phyloP scores from a whole-genome alignment of 2,329 filamentous ascomycete species.

The Didymella arachidicola region DNA sequence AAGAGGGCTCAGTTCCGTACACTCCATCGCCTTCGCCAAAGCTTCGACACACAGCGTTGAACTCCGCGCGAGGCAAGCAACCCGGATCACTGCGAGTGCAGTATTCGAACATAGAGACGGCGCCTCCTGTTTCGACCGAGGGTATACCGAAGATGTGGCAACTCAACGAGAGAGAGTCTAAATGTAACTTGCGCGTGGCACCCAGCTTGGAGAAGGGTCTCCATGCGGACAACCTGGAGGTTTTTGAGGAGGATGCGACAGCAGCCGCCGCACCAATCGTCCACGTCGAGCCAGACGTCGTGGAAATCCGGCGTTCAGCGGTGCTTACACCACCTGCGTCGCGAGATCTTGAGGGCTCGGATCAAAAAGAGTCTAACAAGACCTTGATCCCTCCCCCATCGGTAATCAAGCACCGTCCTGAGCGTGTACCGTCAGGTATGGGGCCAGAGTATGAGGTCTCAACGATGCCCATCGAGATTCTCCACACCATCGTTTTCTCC shows the following conservation, averaged over 20 bases:
- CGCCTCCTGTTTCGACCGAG: not conserved
- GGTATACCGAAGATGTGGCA: not conserved
- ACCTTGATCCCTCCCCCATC: not conserved
- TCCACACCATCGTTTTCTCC: conserved; percentile 2
- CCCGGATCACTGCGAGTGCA: not conserved
- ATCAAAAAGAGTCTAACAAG: not conserved
- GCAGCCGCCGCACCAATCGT: conserved; percentile 5
- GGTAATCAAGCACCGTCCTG: not conserved
- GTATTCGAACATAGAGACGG: not conserved
- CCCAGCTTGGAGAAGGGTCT: conserved; percentile 9
- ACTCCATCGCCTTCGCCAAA: not conserved
- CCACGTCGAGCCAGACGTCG: conserved; percentile 6
- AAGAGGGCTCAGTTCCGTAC: not conserved
- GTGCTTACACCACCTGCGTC: not conserved
- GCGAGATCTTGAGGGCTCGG: not conserved
- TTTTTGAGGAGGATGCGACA: conserved; percentile 5
- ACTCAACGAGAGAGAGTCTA: not conserved
- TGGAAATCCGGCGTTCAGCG: not conserved
- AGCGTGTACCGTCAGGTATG: not conserved
- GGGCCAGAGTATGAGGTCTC: not conserved
- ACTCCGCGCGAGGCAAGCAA: not conserved
- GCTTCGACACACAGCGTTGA: conserved; percentile 12
- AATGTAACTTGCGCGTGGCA: not conserved
- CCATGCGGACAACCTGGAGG: not conserved
- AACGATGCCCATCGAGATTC: conserved; percentile 4